These are phyloP conservation scores for Rhodosporidiobolus odoratus DNA, from an alignment of 768 basidiomycete species.

Conservation along the genomic window DNA sequence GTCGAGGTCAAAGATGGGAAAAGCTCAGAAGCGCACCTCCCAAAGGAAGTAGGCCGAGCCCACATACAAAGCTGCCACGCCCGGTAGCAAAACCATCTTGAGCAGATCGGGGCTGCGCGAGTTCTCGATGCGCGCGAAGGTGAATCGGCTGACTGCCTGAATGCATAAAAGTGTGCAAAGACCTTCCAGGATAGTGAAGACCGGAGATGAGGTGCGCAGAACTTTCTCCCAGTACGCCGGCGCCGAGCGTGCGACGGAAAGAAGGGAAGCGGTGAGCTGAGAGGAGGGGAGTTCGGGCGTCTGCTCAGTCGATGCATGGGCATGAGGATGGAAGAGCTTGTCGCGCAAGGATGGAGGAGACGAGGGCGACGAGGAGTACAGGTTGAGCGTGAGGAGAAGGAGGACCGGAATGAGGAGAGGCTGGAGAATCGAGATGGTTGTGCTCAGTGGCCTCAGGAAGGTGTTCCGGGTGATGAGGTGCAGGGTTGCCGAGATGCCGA, in stretches of 20 bases:
- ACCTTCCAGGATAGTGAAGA: constrained; percentile 43
- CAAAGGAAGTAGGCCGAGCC: constrained; percentile 35
- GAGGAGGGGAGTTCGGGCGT: neutral
- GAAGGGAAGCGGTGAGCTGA: constrained; percentile 1
- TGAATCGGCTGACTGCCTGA: constrained; percentile 33
- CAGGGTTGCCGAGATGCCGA: constrained; percentile 25
- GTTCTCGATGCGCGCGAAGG: constrained; percentile 32
- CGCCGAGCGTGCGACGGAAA: neutral
- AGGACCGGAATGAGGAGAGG: too few species aligned
- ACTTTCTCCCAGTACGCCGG: constrained; percentile 37
- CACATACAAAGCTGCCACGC: constrained; percentile 36
- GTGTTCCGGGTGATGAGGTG: constrained; percentile 28
- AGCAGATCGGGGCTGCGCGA: constrained; percentile 26
- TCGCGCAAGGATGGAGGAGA: constrained; percentile 25
- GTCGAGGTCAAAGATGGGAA: neutral
- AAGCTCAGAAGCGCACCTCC: constrained; percentile 21
- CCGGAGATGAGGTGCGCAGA: constrained; percentile 33
- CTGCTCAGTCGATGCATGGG: neutral
- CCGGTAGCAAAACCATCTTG: constrained; percentile 34
- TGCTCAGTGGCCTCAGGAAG: too few species aligned
- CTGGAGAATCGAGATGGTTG: too few species aligned
- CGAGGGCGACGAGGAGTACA: constrained; percentile 38
- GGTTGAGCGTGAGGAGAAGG: too few species aligned
- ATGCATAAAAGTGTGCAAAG: constrained; percentile 37
- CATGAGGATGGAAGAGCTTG: constrained; percentile 3